Conservation (phyloP, 306 rosid genomes). For the Acacia crassicarpa region DNA sequence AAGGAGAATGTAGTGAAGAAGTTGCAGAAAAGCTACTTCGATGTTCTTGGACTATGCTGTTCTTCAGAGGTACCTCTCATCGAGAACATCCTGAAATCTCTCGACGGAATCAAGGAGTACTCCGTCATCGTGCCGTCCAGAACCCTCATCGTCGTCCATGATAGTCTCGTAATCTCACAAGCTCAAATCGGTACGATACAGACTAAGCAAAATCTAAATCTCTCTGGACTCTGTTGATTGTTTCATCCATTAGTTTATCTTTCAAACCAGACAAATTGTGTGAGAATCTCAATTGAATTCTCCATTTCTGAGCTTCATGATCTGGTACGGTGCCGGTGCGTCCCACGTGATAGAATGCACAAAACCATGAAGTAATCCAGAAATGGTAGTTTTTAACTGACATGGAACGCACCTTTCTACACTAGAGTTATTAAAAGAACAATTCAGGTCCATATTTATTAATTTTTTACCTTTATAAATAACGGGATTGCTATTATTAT, state of each 20-base stretch:
- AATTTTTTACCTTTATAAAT: not conserved
- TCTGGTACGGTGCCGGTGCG: not conserved
- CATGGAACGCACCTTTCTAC: not conserved
- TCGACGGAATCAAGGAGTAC: constrained; percentile 71
- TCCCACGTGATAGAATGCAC: not conserved
- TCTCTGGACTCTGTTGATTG: not conserved
- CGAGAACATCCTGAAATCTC: constrained; percentile 63
- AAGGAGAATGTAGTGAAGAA: constrained; percentile 20
- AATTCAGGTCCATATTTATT: not conserved
- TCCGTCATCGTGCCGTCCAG: constrained; percentile 71
- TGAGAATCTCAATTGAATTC: not conserved
- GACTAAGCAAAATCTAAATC: too few species aligned
- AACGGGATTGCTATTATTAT: not conserved
- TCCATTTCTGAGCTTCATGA: not conserved
- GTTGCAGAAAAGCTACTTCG: constrained; percentile 79
- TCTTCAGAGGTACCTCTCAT: constrained; percentile 80
- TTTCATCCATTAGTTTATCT: not conserved
- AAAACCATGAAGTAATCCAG: not conserved
- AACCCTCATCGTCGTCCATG: constrained; percentile 87
- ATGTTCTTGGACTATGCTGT: constrained; percentile 87
- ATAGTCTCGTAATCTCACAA: constrained; percentile 63
- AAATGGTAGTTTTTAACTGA: not conserved
- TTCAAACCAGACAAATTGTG: not conserved
- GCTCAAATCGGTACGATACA: constrained; percentile 76
- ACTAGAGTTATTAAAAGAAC: not conserved